These are phyloP conservation scores for Colletotrichum aenigma DNA, from an alignment of 2,329 filamentous ascomycete genomes.

Conservation along the genomic window DNA sequence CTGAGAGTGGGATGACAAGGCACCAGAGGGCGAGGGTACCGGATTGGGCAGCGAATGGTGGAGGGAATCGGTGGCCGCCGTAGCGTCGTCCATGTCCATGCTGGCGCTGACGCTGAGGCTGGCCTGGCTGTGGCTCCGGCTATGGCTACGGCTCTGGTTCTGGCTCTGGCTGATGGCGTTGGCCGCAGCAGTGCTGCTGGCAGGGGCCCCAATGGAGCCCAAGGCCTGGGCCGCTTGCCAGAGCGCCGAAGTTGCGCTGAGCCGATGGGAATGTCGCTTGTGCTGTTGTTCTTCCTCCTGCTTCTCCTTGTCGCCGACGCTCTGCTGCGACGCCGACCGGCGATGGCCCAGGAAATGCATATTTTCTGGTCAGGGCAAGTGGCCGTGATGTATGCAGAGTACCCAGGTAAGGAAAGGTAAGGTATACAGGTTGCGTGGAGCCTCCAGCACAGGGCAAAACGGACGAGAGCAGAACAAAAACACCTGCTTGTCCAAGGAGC, in stretches of 20 bases:
- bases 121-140: constrained; percentile 16
- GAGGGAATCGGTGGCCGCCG: neutral
- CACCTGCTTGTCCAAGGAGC: neutral
- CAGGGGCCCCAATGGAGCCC: constrained; percentile 13
- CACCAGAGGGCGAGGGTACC: neutral
- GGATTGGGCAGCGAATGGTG: constrained; percentile 10
- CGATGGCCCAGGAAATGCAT: constrained; percentile 19
- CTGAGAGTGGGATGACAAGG: neutral
- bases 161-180: constrained; percentile 15
- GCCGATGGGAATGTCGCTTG: neutral
- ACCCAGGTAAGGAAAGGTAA: neutral
- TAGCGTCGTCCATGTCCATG: constrained; percentile 20
- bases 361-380: neutral
- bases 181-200: constrained; percentile 1
- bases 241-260: constrained; percentile 17
- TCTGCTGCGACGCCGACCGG: constrained; percentile 14
- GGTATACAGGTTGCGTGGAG: neutral
- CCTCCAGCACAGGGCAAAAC: neutral
- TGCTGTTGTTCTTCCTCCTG: constrained; percentile 13
- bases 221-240: constrained; percentile 15
- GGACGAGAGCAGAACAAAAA: neutral
- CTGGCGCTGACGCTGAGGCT: constrained; percentile 14
- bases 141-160: constrained; percentile 3
- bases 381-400: neutral
- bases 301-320: constrained; percentile 8